Conservation (phyloP, 2,329 filamentous ascomycete genomes). For the Cladosporium phlei region DNA sequence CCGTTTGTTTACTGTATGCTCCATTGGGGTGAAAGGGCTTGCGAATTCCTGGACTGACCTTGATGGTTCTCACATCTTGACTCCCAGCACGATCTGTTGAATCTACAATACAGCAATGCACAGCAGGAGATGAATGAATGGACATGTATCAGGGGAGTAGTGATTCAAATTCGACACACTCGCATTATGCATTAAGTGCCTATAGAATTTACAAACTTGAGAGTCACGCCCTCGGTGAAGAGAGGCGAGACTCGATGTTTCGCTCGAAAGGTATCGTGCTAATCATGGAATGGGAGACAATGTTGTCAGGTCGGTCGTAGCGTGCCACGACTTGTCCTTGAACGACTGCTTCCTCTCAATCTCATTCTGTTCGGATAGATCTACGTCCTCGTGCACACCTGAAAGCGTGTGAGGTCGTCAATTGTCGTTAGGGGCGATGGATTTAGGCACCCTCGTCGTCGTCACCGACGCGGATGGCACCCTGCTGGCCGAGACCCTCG, state of each 20-base stretch:
- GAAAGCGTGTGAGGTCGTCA: not conserved
- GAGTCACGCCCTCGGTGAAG: not conserved
- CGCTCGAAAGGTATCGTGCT: constrained; percentile 13
- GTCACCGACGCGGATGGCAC: constrained; percentile 47
- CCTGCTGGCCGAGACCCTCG: constrained; percentile 44
- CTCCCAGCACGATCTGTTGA: too few relatives aligned
- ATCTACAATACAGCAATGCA: too few relatives aligned
- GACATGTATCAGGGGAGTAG: too few relatives aligned
- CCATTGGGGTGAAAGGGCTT: too few relatives aligned
- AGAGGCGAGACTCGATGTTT: not conserved
- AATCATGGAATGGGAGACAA: constrained; percentile 2
- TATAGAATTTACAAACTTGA: constrained; percentile 11
- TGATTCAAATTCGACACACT: constrained; percentile 4
- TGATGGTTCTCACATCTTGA: too few relatives aligned
- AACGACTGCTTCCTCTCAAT: constrained; percentile 14
- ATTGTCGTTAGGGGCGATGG: constrained; percentile 3
- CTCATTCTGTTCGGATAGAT: constrained; percentile 15
- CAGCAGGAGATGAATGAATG: too few relatives aligned
- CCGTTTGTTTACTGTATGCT: too few relatives aligned
- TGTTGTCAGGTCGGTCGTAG: constrained; percentile 12
- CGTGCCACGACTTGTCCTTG: constrained; percentile 19
- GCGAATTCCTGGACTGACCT: too few relatives aligned
- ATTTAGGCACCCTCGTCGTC: constrained; percentile 41
- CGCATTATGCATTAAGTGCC: constrained; percentile 15
- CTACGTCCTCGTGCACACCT: constrained; percentile 1